These are phyloP conservation scores for Euphorbia lathyris DNA, from an alignment of 345 rosid species.

Conservation along the genomic window DNA sequence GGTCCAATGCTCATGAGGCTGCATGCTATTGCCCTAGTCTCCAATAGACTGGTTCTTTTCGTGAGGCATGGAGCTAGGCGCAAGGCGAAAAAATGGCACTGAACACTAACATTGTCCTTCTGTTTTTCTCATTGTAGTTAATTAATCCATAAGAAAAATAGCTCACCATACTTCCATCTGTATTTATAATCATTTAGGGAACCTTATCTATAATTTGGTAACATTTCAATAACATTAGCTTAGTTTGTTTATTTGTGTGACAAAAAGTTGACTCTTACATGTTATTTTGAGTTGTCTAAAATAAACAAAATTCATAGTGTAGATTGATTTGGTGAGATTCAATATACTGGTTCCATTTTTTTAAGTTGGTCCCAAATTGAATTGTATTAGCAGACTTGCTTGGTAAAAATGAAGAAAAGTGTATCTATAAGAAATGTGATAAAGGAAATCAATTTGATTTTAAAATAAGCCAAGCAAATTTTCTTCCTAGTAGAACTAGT, in stretches of 20 bases:
- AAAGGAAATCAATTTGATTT: background rate
- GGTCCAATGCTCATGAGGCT: background rate
- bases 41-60: background rate
- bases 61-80: background rate
- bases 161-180: background rate
- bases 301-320: too few relatives aligned
- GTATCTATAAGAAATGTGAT: background rate
- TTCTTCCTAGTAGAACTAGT: background rate
- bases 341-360: too few relatives aligned
- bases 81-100: background rate
- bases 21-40: background rate
- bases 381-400: too few relatives aligned
- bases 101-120: background rate
- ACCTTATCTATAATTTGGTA: too few relatives aligned
- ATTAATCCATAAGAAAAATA: background rate
- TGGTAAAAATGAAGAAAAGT: background rate
- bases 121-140: background rate
- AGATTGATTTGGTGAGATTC: too few relatives aligned
- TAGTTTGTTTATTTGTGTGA: too few relatives aligned
- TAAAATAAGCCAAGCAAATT: background rate
- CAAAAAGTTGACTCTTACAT: too few relatives aligned
- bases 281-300: too few relatives aligned
- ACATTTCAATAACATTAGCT: too few relatives aligned
- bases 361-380: background rate
- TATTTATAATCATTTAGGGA: too few relatives aligned